A percentile compares a stretch with the other conserved stretches of the same genome.
These are phyloP conservation scores for Biancaea sappan DNA, from an alignment of 306 rosid genomes.

Conservation along the genomic window DNA sequence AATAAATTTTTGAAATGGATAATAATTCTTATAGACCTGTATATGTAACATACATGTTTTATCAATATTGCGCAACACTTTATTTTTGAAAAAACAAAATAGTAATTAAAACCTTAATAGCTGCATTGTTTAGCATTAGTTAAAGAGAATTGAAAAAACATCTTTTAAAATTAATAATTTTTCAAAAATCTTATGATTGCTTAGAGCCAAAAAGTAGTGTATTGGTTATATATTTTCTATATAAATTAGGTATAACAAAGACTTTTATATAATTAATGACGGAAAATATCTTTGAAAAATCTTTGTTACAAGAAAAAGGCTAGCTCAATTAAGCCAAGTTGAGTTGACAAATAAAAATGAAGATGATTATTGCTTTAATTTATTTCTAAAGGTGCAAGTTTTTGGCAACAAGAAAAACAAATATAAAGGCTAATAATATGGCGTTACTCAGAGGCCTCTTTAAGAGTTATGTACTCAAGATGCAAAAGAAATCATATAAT, in stretches of 20 bases:
- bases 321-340: background rate
- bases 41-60: background rate
- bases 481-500: background rate
- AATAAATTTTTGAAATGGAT: background rate
- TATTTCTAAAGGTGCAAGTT: background rate
- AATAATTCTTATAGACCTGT: background rate
- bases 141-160: background rate
- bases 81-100: background rate
- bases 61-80: background rate
- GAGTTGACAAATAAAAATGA: background rate
- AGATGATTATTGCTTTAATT: background rate
- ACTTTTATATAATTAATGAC: background rate
- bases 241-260: background rate
- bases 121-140: background rate
- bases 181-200: background rate
- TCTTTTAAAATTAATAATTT: background rate
- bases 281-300: background rate
- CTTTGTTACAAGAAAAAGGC: background rate
- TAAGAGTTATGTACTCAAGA: too few relatives aligned
- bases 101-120: background rate
- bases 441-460: background rate
- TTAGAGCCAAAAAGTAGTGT: background rate
- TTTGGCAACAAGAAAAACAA: background rate
- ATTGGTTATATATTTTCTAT: background rate
- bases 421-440: background rate